Percentiles rank a stretch among this genome's conserved stretches.
These are phyloP conservation scores for Cladosporium sp. DNA, from an alignment of 2,329 filamentous ascomycete species.

Conservation along the genomic window DNA sequence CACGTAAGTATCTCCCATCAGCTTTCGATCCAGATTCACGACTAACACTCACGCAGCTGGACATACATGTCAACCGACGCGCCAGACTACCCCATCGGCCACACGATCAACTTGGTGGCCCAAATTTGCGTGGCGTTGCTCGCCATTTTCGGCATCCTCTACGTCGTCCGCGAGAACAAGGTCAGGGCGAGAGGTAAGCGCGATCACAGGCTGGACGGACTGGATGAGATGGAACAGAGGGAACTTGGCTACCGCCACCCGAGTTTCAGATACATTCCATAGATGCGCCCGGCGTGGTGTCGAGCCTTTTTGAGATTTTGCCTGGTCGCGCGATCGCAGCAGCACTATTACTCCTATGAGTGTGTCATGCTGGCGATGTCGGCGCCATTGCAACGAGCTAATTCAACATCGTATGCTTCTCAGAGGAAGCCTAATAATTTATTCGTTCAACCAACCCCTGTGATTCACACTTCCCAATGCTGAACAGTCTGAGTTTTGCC, in stretches of 20 bases:
- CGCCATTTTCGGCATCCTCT: constrained; percentile 46
- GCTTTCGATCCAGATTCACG: neutral
- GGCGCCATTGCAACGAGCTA: neutral
- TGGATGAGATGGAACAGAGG: constrained; percentile 43
- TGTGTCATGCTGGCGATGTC: too few relatives aligned
- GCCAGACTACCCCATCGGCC: constrained; percentile 47
- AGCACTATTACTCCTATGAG: too few relatives aligned
- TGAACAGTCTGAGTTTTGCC: too few relatives aligned
- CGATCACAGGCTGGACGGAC: constrained; percentile 47
- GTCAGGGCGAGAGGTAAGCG: constrained; percentile 46
- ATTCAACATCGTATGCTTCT: neutral
- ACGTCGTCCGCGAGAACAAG: constrained; percentile 53
- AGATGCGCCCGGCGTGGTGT: neutral
- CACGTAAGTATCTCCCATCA: constrained; percentile 35
- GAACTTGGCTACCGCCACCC: constrained; percentile 53
- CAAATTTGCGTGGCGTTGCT: constrained; percentile 46
- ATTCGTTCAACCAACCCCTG: neutral
- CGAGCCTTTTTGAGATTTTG: constrained; percentile 7
- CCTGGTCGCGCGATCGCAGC: neutral
- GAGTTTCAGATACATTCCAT: constrained; percentile 53
- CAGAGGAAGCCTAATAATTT: neutral
- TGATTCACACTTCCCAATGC: too few relatives aligned
- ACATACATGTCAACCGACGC: constrained; percentile 38
- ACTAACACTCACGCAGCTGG: constrained; percentile 24
- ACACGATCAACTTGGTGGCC: constrained; percentile 55